Conservation (phyloP, 2,329 filamentous ascomycete species). For the Pseudogymnoascus pannorum region DNA sequence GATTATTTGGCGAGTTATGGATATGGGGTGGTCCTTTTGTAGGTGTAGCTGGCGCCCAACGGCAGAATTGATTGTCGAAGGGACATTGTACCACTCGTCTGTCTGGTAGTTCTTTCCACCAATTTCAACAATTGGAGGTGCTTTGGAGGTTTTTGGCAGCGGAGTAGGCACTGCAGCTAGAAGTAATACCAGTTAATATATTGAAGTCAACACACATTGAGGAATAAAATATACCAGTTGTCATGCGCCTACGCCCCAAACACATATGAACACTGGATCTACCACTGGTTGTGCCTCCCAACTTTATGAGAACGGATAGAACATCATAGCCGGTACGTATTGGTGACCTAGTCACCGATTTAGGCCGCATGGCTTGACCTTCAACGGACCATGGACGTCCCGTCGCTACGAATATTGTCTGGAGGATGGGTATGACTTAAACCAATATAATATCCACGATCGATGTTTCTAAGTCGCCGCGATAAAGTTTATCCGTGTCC, state of each 20-base stretch:
- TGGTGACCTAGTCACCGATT: slow-evolving; percentile 13
- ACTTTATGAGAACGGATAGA: slow-evolving; percentile 22
- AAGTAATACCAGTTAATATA: neutral
- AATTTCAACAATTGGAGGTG: slow-evolving; percentile 12
- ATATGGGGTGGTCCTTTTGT: slow-evolving; percentile 81
- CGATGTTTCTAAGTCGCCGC: neutral
- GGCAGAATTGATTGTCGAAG: slow-evolving; percentile 65
- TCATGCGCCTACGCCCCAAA: slow-evolving; percentile 24
- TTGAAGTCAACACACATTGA: neutral
- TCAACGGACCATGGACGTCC: slow-evolving; percentile 1
- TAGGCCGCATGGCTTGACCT: slow-evolving; percentile 21
- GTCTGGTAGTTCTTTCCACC: slow-evolving; percentile 52
- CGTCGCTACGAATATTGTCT: neutral
- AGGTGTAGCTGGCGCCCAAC: slow-evolving; percentile 77
- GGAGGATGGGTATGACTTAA: neutral
- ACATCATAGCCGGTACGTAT: slow-evolving; percentile 19
- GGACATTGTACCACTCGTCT: slow-evolving; percentile 81
- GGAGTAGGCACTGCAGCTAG: neutral
- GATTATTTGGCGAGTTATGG: slow-evolving; percentile 86
- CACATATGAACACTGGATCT: slow-evolving; percentile 18
- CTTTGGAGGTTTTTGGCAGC: neutral
- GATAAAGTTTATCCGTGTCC: neutral
- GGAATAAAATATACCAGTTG: slow-evolving; percentile 19
- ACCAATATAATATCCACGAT: neutral
- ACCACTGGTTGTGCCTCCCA: slow-evolving; percentile 15